A percentile compares a stretch with the other conserved stretches of the same genome.
Conservation (phyloP, 2,329 filamentous ascomycete genomes). For the Exophiala xenobiotica region DNA sequence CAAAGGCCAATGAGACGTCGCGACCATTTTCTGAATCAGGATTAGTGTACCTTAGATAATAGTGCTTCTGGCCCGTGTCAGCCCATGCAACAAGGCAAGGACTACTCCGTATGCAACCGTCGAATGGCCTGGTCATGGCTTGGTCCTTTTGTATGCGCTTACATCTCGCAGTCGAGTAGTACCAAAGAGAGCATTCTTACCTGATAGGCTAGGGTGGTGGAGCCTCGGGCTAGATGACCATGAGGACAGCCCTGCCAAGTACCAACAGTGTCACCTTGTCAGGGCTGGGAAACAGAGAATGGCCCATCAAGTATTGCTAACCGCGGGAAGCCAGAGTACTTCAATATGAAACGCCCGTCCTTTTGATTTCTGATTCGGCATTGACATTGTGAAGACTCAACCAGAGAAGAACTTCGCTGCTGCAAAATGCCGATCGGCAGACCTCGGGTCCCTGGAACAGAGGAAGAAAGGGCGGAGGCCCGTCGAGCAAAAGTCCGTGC, state of each 20-base stretch:
- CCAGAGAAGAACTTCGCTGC: background rate
- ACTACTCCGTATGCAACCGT: too few species aligned
- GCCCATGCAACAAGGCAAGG: too few species aligned
- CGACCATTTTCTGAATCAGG: background rate
- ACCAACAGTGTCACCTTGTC: too few species aligned
- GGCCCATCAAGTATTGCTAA: too few species aligned
- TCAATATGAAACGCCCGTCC: background rate
- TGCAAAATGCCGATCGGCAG: slow-evolving; percentile 19
- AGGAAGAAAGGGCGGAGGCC: slow-evolving; percentile 22
- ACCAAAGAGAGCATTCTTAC: background rate
- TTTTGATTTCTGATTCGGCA: background rate
- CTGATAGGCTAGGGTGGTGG: background rate
- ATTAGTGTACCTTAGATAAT: background rate
- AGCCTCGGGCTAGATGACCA: background rate
- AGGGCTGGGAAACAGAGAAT: too few species aligned
- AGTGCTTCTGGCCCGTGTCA: background rate
- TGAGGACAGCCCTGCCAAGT: background rate
- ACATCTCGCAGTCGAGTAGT: background rate
- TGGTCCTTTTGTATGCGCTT: too few species aligned
- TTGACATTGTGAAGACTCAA: background rate
- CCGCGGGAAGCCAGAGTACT: background rate
- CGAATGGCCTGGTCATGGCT: too few species aligned
- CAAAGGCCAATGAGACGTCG: background rate
- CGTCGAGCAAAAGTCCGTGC: slow-evolving; percentile 23
- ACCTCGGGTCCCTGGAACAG: slow-evolving; percentile 23